Evolutionary conservation across 1,139 yeast species (phyloP), one percentile per base, ranked within the genome.

Genomic region (Suhomyces guaymorum): DNA sequence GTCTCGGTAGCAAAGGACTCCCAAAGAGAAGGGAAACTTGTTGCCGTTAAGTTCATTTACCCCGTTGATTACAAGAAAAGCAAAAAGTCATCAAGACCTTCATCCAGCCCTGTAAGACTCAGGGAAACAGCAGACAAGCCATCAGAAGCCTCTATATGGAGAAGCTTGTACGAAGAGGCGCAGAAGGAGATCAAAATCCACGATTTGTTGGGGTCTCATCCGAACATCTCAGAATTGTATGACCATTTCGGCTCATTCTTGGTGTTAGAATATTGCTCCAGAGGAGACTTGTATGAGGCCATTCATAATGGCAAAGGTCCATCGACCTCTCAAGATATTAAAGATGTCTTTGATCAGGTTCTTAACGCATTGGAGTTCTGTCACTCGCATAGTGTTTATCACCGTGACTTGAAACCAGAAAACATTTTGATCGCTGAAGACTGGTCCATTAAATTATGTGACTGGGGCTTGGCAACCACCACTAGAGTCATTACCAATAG

Each of bases 261-360:
- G 51, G 74, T 90, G 24, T 68, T 90, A 58, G 97, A 92, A 52
- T 90, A 88, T 56, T 89, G 96, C 52, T 70, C 92, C 4, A 76
- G 90, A 44, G 98, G 98, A 43, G 98, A 92, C 57, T 67, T 92
- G 38, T 92, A 92, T 57, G 98, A 92, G 55, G 95, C 95, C 7
- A 88, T 90, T 51, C 86, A 83, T 48, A 80, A 79, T 40, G 89
- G 85, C 33, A 71, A 79, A 27, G 92, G 94, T 5, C 96, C 96
- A 1, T 71, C 80, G n/a, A 73, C 85, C 4, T 79, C 89, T 0
- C 77, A 75, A 42, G 85, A 83, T 54, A 78, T 88, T 37, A 75
- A 84, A 38, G 87, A 83, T 52, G 86, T 89, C 18, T 78, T 85
- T 57, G 61, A 67, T 43, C 96, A 90, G 59, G 71, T 89, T 39